Percentiles rank a stretch among this genome's conserved stretches.
Conservation (phyloP, 352 stramenopile species). For the Blastocystis sp. region DNA sequence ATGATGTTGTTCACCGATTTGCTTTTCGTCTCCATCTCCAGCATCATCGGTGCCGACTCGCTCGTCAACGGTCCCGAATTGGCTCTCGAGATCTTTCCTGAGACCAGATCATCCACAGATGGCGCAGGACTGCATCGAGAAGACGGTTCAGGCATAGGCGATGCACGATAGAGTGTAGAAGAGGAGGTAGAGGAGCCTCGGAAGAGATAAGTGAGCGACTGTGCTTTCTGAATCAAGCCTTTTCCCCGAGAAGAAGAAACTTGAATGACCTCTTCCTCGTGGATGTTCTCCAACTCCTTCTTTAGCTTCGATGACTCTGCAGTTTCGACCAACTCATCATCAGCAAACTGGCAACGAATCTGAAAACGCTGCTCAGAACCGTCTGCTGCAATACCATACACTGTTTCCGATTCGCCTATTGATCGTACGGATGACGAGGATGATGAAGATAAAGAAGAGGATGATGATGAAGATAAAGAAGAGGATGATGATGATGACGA, state of each 20-base stretch:
- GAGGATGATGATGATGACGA: not conserved
- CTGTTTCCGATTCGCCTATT: not conserved
- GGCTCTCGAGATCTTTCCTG: not conserved
- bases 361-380: not conserved
- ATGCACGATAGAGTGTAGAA: not conserved
- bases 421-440: not conserved
- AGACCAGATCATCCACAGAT: not conserved
- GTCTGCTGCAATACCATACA: not conserved
- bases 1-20: not conserved
- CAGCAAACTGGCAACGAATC: not conserved
- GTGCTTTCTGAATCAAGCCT: not conserved
- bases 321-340: not conserved
- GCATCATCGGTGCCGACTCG: not conserved
- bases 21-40: not conserved
- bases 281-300: not conserved
- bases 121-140: not conserved
- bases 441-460: not conserved
- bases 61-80: not conserved
- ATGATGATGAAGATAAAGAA: not conserved
- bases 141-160: not conserved
- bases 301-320: not conserved
- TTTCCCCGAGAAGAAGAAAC: not conserved
- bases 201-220: not conserved
- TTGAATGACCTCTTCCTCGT: not conserved
- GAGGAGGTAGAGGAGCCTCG: not conserved